Evolutionary conservation across 495 filamentous ascomycete species (phyloP).

Genomic region (Cryomyces minteri): DNA sequence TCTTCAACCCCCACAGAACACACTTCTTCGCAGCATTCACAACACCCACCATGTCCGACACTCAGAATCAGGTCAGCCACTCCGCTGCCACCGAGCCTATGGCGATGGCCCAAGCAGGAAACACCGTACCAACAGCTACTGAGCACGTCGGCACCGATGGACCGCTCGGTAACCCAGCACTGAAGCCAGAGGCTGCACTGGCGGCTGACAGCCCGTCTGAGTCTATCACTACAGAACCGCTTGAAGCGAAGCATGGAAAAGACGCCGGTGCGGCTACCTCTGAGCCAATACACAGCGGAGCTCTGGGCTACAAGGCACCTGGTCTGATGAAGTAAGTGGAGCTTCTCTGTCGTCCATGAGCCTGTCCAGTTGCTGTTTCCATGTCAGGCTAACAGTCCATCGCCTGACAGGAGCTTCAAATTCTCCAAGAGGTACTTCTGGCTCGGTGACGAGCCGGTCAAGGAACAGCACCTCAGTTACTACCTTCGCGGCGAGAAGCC

Average conservation of each 20-base stretch:
- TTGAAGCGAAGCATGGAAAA: no score
- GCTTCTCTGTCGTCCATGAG: neutral
- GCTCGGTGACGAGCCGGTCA: constrained; percentile 68
- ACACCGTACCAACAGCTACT: neutral
- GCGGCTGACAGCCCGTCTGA: no score
- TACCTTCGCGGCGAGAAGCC: constrained; percentile 83
- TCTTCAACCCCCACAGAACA: no score
- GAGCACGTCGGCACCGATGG: neutral
- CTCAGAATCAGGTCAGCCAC: no score
- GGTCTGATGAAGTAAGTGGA: constrained; percentile 79
- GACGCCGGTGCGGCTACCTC: neutral
- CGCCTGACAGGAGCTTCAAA: constrained; percentile 33
- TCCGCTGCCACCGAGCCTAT: no score
- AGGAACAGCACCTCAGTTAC: constrained; percentile 48
- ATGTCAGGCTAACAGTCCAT: neutral
- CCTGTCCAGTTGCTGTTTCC: neutral
- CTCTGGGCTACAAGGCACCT: constrained; percentile 70
- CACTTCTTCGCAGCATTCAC: no score
- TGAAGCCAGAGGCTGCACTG: no score
- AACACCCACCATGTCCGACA: no score
- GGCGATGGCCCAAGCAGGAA: no score
- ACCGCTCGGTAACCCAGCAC: neutral
- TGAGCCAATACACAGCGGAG: constrained; percentile 55
- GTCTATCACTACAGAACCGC: no score
- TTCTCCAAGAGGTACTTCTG: constrained; percentile 79